These are phyloP conservation scores for Adansonia madagascariensis DNA, from an alignment of 441 rosid genomes.

Conservation along the genomic window DNA sequence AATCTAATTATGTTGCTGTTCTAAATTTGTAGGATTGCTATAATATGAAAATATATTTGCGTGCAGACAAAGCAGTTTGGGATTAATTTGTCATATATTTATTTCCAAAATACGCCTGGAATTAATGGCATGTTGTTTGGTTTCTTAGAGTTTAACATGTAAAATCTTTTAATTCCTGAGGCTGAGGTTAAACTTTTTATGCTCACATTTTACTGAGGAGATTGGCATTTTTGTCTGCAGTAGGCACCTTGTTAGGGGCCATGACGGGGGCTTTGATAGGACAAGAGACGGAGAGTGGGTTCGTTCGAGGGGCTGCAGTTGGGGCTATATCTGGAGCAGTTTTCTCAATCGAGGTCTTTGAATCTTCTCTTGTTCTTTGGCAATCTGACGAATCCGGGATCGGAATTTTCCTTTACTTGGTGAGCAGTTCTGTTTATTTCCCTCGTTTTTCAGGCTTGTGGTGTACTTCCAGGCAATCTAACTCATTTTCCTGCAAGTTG, in stretches of 20 bases:
- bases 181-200: not conserved
- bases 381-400: constrained; percentile 83
- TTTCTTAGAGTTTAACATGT: constrained; percentile 17
- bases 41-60: constrained; percentile 14
- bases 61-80: constrained; percentile 8
- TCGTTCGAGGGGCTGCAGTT: constrained; percentile 89
- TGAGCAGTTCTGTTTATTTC: constrained; percentile 41
- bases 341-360: constrained; percentile 94
- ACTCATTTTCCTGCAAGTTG: constrained; percentile 20
- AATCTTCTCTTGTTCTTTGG: constrained; percentile 90
- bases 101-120: constrained; percentile 1
- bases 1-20: not conserved
- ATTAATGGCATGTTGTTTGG: constrained; percentile 8
- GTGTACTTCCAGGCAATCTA: not conserved
- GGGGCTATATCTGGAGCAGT: constrained; percentile 99
- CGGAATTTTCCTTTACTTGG: constrained; percentile 90
- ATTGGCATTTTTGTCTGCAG: constrained; percentile 46
- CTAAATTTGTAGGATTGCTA: constrained; percentile 17
- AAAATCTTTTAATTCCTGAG: not conserved
- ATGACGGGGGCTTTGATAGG: constrained; percentile 96
- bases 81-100: constrained; percentile 24
- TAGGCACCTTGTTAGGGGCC: constrained; percentile 92
- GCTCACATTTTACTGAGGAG: constrained; percentile 10
- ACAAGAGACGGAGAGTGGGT: constrained; percentile 96
- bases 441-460: not conserved